Percentiles rank a stretch among this genome's conserved stretches.
Evolutionary conservation across 1,139 yeast genomes (phyloP).

Genomic region (Pichia sp.): DNA sequence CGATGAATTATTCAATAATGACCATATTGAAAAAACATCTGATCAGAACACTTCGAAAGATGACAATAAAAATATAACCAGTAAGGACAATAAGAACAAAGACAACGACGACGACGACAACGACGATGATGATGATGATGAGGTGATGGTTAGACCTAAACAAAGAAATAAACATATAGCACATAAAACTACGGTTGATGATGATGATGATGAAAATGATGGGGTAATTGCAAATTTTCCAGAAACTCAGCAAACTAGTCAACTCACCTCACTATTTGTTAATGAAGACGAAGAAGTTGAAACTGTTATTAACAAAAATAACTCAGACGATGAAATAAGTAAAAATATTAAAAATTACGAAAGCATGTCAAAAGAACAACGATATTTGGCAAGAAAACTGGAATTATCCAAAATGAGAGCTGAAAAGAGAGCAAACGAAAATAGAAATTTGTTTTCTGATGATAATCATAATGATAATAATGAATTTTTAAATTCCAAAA

Average conservation of each 20-base stretch:
- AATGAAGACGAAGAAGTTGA: constrained; percentile 3
- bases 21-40: too few species aligned
- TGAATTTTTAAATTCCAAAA: neutral
- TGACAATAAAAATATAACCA: too few species aligned
- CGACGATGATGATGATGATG: constrained; percentile 3
- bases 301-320: neutral
- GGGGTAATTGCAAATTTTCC: neutral
- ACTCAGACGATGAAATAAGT: neutral
- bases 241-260: neutral
- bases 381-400: constrained; percentile 22
- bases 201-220: neutral
- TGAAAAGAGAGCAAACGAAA: constrained; percentile 2
- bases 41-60: too few species aligned
- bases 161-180: neutral
- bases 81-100: neutral
- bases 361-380: constrained; percentile 22
- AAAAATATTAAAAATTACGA: constrained; percentile 18
- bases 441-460: neutral
- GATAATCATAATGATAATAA: neutral
- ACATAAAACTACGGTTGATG: constrained; percentile 1
- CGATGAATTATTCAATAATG: too few species aligned
- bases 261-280: constrained; percentile 3
- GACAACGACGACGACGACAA: constrained; percentile 4
- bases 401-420: constrained; percentile 17
- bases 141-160: neutral